Percentiles rank a stretch among this genome's conserved stretches.
phyloP scores from a whole-genome alignment of 2,329 filamentous ascomycete genomes.

The Mariannaea sp. region DNA sequence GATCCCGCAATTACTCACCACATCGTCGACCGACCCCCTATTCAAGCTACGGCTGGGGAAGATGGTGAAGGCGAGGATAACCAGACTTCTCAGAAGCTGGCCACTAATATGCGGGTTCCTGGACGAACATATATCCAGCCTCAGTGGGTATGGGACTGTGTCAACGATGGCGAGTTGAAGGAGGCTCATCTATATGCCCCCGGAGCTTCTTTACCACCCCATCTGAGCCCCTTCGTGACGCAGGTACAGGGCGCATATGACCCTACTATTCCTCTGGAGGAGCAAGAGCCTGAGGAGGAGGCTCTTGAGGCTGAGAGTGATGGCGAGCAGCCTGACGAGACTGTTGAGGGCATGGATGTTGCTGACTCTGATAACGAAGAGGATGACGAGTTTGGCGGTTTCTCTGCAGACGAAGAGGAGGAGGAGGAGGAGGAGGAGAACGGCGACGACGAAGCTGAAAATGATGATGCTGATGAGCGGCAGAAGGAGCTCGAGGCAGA shows the following conservation, averaged over 20 bases:
- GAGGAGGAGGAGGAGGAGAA: slow-evolving; percentile 46
- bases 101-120: slow-evolving; percentile 75
- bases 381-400: slow-evolving; percentile 54
- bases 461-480: slow-evolving; percentile 72
- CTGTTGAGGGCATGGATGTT: slow-evolving; percentile 55
- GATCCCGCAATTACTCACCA: slow-evolving; percentile 94
- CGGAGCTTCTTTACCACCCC: slow-evolving; percentile 86
- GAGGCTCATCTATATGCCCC: slow-evolving; percentile 87
- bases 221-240: slow-evolving; percentile 96
- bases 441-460: too few relatives aligned
- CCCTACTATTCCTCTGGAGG: slow-evolving; percentile 81
- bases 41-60: slow-evolving; percentile 62
- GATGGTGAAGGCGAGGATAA: slow-evolving; percentile 60
- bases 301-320: slow-evolving; percentile 72
- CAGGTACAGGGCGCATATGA: slow-evolving; percentile 87
- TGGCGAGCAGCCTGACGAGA: slow-evolving; percentile 52
- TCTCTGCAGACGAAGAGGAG: slow-evolving; percentile 52
- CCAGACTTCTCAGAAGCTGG: slow-evolving; percentile 64
- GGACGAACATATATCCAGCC: slow-evolving; percentile 93
- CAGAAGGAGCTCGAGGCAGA: slow-evolving; percentile 94
- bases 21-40: slow-evolving; percentile 85
- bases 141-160: slow-evolving; percentile 97
- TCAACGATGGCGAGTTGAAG: slow-evolving; percentile 90
- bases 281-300: slow-evolving; percentile 87
- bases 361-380: slow-evolving; percentile 53